Evolutionary conservation across 306 rosid genomes (phyloP), one percentile per base, ranked within the genome.

Genomic region (Cicer yamashitae): DNA sequence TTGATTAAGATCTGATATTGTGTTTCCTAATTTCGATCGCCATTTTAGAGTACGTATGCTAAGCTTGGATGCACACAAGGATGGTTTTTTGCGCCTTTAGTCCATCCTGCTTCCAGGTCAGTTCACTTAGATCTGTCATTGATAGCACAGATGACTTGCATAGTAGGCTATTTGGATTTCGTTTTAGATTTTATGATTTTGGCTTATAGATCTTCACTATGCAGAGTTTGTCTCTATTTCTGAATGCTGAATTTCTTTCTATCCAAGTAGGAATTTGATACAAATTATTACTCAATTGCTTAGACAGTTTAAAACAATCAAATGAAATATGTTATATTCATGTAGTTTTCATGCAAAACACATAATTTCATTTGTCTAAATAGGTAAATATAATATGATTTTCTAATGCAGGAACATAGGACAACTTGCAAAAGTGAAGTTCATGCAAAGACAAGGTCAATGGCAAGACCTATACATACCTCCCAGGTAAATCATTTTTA

Each of bases 1-100:
- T 25, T 58, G 38, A 70, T 70, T 37, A 0, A 34, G 18, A 61
- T n/a, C 41, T 43, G 52, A 76, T 76, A 61, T 41, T 39, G 7
- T 67, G 18, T 20, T 60, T 77, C 34, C 59, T 67, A 69, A 60
- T 59, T 71, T 45, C 12, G 8, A 72, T 70, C 77, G 14, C 9
- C 25, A 67, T 78, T 75, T 80, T 87, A 94, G 98, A 78, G 83
- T 74, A 90, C 94, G 47, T 94, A 94, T 85, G 93, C 91, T 13
- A 94, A 89, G 89, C 89, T 94, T 77, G 96, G 86, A 72, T 84
- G 91, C 73, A 77, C 89, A 41, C 97, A 91, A 91, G 97, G 97
- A 87, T 94, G 97, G 98, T 91, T 91, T 87, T 39, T 52, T 46
- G 83, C 98, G 78, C 57, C 89, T 44, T 82, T 88, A 45, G 41